Evolutionary conservation across 805 yeast genomes (phyloP).

Genomic region (Metschnikowia matae): DNA sequence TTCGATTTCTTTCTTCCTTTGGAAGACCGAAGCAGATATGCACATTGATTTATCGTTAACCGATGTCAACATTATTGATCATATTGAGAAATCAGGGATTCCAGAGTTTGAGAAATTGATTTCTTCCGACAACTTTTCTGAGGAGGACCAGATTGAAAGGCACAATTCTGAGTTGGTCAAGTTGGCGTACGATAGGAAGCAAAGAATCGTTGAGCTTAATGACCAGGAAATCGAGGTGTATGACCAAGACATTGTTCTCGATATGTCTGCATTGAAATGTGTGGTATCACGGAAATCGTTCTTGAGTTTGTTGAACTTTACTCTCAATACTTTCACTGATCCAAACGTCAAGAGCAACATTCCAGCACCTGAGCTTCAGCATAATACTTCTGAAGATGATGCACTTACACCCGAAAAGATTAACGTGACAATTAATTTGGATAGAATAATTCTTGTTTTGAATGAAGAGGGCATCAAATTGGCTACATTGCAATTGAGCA

Average conservation of each 20-base stretch:
- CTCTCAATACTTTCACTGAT: constrained; percentile 82
- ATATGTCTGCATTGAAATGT: constrained; percentile 73
- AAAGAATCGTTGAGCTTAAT: constrained; percentile 54
- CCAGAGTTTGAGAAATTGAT: constrained; percentile 64
- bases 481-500: constrained; percentile 72
- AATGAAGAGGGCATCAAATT: constrained; percentile 80
- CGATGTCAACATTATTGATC: constrained; percentile 71
- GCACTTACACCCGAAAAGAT: constrained; percentile 71
- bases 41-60: constrained; percentile 59
- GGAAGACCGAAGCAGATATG: constrained; percentile 57
- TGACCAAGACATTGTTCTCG: constrained; percentile 71
- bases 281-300: constrained; percentile 75
- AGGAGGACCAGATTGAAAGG: constrained; percentile 30
- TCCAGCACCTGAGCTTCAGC: constrained; percentile 68
- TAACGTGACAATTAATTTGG: constrained; percentile 62
- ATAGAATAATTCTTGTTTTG: constrained; percentile 67
- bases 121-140: constrained; percentile 52
- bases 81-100: constrained; percentile 58
- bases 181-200: constrained; percentile 54
- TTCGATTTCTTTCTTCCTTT: constrained; percentile 54
- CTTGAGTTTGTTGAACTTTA: constrained; percentile 73
- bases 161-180: constrained; percentile 47
- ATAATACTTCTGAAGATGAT: constrained; percentile 54
- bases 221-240: constrained; percentile 57
- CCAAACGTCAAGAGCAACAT: constrained; percentile 58